These are phyloP conservation scores for Chlamydomonas sphaeroides DNA, from an alignment of 139 green algal genomes.

Conservation along the genomic window DNA sequence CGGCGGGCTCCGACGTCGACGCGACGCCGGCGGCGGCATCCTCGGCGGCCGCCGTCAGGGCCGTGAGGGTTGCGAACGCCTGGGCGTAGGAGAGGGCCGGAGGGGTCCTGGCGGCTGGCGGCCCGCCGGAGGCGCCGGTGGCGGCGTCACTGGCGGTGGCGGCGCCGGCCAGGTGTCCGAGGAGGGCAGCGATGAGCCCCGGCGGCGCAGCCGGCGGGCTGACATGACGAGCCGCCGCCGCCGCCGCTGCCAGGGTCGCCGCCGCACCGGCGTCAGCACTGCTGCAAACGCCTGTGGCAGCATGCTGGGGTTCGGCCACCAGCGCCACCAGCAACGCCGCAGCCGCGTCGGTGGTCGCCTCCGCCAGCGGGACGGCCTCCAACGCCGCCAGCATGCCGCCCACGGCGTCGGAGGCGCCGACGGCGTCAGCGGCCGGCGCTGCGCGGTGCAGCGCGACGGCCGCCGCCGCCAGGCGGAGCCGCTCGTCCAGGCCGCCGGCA, in stretches of 20 bases:
- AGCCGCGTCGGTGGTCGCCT: background rate
- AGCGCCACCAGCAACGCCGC: background rate
- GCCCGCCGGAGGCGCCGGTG: no score
- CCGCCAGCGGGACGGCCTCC: background rate
- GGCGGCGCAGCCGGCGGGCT: background rate
- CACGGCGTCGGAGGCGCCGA: background rate
- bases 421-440: background rate
- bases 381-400: background rate
- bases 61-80: background rate
- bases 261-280: no score
- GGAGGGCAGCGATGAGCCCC: background rate
- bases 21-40: background rate
- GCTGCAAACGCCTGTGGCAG: no score
- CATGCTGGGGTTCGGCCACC: no score
- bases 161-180: background rate
- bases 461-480: conserved; percentile 10
- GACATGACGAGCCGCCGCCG: background rate
- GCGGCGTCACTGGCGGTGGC: no score
- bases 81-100: conserved; percentile 4
- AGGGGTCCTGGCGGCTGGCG: no score
- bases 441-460: background rate
- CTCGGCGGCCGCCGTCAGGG: background rate
- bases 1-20: no score
- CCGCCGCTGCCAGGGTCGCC: no score
- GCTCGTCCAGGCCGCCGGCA: background rate